These are phyloP conservation scores for Cladosporium velox DNA, from an alignment of 2,329 filamentous ascomycete species.

Conservation along the genomic window DNA sequence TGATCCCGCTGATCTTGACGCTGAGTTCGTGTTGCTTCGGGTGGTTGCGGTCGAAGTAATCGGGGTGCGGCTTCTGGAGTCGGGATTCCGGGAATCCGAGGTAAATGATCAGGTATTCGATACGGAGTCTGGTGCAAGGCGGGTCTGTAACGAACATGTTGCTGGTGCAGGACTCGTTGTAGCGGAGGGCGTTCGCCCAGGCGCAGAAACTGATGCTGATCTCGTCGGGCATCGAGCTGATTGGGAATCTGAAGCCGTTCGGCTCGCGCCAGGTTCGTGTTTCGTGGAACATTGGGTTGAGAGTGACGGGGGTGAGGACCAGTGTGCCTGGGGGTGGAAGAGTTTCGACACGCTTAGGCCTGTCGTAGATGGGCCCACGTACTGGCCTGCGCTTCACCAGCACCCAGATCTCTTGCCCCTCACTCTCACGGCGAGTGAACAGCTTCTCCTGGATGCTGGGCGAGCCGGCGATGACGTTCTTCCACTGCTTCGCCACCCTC, in stretches of 20 bases:
- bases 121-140: not conserved
- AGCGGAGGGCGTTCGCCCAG: not conserved
- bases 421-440: not conserved
- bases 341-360: not conserved
- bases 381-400: not conserved
- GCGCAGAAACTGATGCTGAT: not conserved
- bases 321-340: not conserved
- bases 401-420: not conserved
- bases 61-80: not conserved
- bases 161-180: not conserved
- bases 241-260: not conserved
- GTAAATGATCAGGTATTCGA: not conserved
- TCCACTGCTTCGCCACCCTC: not conserved
- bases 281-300: not conserved
- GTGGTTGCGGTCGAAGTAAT: not conserved
- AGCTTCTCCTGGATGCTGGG: not conserved
- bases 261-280: not conserved
- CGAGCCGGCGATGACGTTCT: not conserved
- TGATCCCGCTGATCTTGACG: not conserved
- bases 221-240: not conserved
- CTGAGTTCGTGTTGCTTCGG: not conserved
- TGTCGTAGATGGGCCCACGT: not conserved
- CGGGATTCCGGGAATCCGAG: not conserved
- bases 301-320: not conserved
- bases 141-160: not conserved